phyloP scores from a whole-genome alignment of 1,284 basidiomycete species.

The Cryptococcus sp. region DNA sequence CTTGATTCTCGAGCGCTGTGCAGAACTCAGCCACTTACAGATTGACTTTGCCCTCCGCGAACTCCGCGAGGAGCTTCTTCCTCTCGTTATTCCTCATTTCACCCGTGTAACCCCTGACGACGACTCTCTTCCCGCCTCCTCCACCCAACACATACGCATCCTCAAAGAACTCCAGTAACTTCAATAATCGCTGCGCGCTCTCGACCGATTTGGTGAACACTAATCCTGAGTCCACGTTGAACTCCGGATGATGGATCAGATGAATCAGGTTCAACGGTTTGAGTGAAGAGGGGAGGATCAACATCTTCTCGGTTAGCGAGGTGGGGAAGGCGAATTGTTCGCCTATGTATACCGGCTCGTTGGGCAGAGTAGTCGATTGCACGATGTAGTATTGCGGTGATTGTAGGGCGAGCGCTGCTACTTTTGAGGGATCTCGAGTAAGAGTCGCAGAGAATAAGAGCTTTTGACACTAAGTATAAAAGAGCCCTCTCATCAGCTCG shows the following conservation, averaged over 20 bases:
- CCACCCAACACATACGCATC: slow-evolving; percentile 52
- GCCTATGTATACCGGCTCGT: slow-evolving; percentile 50
- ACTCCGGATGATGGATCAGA: slow-evolving; percentile 63
- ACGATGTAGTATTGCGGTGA: slow-evolving; percentile 89
- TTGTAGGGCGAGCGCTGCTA: slow-evolving; percentile 75
- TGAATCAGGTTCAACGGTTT: slow-evolving; percentile 91
- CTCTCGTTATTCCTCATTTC: slow-evolving; percentile 77
- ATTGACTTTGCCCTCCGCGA: slow-evolving; percentile 77
- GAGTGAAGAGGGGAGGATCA: slow-evolving; percentile 72
- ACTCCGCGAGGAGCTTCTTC: slow-evolving; percentile 73
- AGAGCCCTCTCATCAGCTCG: slow-evolving; percentile 1
- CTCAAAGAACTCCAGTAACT: slow-evolving; percentile 81
- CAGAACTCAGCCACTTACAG: slow-evolving; percentile 60
- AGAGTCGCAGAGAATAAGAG: slow-evolving; percentile 95
- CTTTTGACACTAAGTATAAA: slow-evolving; percentile 78
- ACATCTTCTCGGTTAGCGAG: slow-evolving; percentile 78
- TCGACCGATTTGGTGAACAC: slow-evolving; percentile 97
- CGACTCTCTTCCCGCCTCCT: slow-evolving; percentile 47
- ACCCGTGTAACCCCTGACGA: slow-evolving; percentile 77
- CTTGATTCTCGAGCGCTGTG: neutral
- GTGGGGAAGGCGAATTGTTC: slow-evolving; percentile 79
- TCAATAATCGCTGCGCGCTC: slow-evolving; percentile 78
- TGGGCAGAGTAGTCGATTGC: slow-evolving; percentile 52
- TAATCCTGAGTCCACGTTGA: slow-evolving; percentile 59
- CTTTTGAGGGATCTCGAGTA: slow-evolving; percentile 89